Conservation (phyloP, 495 filamentous ascomycete genomes). For the Xylaria scruposa region DNA sequence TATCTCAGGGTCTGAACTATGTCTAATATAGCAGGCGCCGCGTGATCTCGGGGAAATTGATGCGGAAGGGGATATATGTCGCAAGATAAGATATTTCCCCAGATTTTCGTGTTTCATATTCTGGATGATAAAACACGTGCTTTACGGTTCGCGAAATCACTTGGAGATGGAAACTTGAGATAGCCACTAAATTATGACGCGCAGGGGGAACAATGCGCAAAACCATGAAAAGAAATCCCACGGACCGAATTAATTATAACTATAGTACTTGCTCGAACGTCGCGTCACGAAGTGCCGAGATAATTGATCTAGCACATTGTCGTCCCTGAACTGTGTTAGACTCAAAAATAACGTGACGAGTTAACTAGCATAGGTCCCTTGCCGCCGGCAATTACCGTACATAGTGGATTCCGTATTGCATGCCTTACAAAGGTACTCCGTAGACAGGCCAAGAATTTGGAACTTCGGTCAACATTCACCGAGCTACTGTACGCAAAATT, state of each 20-base stretch:
- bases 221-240: background rate
- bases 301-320: background rate
- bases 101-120: constrained; percentile 18
- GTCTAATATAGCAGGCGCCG: background rate
- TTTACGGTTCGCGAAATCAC: background rate
- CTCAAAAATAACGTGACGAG: background rate
- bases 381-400: constrained; percentile 14
- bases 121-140: constrained; percentile 4
- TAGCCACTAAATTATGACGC: background rate
- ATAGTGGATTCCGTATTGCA: background rate
- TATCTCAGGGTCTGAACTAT: background rate
- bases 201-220: background rate
- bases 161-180: background rate
- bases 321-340: background rate
- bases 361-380: background rate
- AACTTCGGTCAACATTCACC: constrained; percentile 19
- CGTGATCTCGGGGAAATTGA: background rate
- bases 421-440: background rate
- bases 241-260: background rate
- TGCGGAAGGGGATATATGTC: background rate
- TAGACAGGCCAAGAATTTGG: constrained; percentile 8
- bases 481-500: constrained; percentile 1
- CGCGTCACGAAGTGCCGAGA: background rate
- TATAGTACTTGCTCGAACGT: background rate
- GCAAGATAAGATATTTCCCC: constrained; percentile 13